phyloP scores from a whole-genome alignment of 2,329 filamentous ascomycete species.

The Aspergillus clavatus region DNA sequence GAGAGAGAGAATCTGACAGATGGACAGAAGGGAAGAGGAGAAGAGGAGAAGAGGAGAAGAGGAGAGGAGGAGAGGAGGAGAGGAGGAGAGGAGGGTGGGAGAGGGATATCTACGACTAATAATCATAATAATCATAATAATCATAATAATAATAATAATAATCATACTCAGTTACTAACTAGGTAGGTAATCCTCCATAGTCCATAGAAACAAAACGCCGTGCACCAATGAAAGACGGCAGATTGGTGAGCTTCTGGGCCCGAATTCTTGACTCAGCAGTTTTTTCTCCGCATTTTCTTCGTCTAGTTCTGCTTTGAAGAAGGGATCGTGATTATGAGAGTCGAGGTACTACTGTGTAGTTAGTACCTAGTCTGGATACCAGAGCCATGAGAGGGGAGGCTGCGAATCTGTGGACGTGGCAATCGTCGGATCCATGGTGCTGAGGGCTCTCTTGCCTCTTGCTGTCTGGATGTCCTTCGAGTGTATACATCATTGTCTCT shows the following conservation, averaged over 20 bases:
- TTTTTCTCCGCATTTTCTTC: slow-evolving; percentile 16
- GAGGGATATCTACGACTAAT: slow-evolving; percentile 11
- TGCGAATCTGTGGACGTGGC: background rate
- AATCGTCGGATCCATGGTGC: background rate
- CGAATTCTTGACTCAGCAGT: slow-evolving; percentile 18
- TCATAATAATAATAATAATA: too few relatives aligned
- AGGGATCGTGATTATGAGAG: too few relatives aligned
- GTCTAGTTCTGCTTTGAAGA: background rate
- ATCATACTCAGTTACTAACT: too few relatives aligned
- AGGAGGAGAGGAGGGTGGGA: slow-evolving; percentile 2
- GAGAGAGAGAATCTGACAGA: slow-evolving; percentile 3
- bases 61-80: too few relatives aligned
- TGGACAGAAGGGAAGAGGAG: slow-evolving; percentile 2
- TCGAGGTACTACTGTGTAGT: too few relatives aligned
- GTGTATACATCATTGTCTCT: background rate
- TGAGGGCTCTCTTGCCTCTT: background rate
- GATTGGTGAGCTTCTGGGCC: slow-evolving; percentile 14
- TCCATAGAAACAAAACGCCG: slow-evolving; percentile 3
- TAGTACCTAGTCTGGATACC: too few relatives aligned
- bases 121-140: too few relatives aligned
- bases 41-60: slow-evolving; percentile 11
- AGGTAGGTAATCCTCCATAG: too few relatives aligned
- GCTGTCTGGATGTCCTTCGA: background rate
- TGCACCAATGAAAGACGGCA: slow-evolving; percentile 14
- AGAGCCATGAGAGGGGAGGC: background rate